Evolutionary conservation across 257 asterid species (phyloP).

Genomic region (Echium plantagineum): DNA sequence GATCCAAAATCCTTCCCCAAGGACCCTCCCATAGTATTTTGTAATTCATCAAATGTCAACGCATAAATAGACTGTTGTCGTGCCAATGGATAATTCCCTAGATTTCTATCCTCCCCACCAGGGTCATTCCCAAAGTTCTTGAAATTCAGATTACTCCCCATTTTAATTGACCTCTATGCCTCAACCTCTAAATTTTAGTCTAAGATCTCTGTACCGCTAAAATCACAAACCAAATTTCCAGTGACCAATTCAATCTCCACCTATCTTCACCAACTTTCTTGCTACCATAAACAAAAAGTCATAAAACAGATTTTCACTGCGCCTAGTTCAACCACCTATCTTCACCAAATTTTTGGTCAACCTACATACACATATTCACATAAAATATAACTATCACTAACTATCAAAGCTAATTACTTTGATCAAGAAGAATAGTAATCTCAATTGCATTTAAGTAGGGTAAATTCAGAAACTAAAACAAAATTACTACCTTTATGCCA

Average conservation of each 20-base stretch:
- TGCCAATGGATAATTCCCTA: not conserved
- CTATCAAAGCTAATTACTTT: not conserved
- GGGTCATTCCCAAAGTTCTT: not conserved
- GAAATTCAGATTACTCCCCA: conserved; percentile 1
- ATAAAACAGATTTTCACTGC: too few relatives aligned
- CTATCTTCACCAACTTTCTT: too few relatives aligned
- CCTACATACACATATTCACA: not conserved
- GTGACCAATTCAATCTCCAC: too few relatives aligned
- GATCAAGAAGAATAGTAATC: not conserved
- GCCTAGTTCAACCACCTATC: too few relatives aligned
- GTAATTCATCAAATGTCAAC: conserved; percentile 2
- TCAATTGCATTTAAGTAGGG: too few relatives aligned
- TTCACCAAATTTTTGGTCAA: too few relatives aligned
- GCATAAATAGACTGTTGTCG: conserved; percentile 3
- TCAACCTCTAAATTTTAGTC: not conserved
- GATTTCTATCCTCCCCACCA: not conserved
- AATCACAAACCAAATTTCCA: not conserved
- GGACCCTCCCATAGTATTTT: conserved; percentile 3
- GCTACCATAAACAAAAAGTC: too few relatives aligned
- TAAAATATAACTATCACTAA: too few relatives aligned
- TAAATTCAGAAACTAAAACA: too few relatives aligned
- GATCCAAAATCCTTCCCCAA: conserved; percentile 3
- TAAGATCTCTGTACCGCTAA: not conserved
- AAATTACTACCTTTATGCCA: too few relatives aligned
- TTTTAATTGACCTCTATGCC: not conserved